Percentiles rank a stretch among this genome's conserved stretches.
Evolutionary conservation across 2,329 filamentous ascomycete species (phyloP).

Genomic region (Colletotrichum sp.): DNA sequence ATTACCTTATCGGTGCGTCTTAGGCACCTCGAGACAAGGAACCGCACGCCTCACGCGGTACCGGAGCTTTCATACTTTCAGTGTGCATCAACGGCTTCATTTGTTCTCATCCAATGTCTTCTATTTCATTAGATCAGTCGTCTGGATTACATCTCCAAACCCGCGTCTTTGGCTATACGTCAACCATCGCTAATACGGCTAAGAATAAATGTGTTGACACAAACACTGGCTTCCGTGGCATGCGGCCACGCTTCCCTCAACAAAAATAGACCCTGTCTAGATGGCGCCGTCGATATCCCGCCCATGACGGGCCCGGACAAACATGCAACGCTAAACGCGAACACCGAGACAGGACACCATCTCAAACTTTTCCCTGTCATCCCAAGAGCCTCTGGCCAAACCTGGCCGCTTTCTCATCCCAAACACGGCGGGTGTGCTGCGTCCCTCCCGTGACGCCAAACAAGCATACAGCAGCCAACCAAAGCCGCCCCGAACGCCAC

Average conservation of each 20-base stretch:
- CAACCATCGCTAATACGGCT: neutral
- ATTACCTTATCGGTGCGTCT: neutral
- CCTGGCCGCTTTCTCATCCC: neutral
- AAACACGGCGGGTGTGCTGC: neutral
- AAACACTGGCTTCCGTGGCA: neutral
- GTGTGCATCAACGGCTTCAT: neutral
- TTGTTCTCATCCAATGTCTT: neutral
- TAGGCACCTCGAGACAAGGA: neutral
- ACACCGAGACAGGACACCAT: neutral
- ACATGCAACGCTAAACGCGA: slow-evolving; percentile 9
- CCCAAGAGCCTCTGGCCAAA: neutral
- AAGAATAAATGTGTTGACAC: neutral
- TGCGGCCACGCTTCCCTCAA: neutral
- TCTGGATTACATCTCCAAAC: neutral
- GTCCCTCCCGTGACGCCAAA: neutral
- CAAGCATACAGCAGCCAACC: neutral
- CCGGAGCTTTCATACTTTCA: neutral
- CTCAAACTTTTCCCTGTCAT: neutral
- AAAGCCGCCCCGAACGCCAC: neutral
- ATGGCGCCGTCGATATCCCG: neutral
- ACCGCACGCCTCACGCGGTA: neutral
- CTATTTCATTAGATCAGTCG: neutral
- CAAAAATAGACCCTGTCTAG: neutral
- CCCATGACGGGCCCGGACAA: neutral
- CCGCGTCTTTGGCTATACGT: neutral